Conservation (phyloP, 2,329 filamentous ascomycete genomes). For the Clarireedia sp. region DNA sequence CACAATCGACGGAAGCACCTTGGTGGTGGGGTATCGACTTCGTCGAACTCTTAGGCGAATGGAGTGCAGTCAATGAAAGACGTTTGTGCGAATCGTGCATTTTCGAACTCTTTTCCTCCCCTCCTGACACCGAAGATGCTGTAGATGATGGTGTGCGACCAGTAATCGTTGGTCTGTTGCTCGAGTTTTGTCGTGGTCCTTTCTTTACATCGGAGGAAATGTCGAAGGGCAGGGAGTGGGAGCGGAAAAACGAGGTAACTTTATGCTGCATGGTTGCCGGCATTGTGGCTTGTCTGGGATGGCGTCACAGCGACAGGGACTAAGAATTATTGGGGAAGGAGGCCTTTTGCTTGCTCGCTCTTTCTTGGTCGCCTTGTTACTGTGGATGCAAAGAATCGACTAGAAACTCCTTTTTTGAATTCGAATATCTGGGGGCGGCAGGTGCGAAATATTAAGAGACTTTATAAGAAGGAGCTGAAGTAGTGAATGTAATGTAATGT, state of each 20-base stretch:
- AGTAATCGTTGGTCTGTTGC: not conserved
- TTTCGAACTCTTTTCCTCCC: slow-evolving; percentile 8
- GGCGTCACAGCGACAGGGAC: not conserved
- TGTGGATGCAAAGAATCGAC: too few relatives aligned
- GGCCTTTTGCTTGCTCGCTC: too few relatives aligned
- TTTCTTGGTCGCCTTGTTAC: too few relatives aligned
- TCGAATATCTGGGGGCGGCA: too few relatives aligned
- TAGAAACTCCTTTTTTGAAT: too few relatives aligned
- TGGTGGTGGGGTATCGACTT: slow-evolving; percentile 20
- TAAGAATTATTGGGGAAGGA: not conserved
- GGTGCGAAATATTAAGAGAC: too few relatives aligned
- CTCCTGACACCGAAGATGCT: slow-evolving; percentile 7
- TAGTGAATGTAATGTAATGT: too few relatives aligned
- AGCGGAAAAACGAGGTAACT: slow-evolving; percentile 8
- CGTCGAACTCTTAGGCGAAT: slow-evolving; percentile 21
- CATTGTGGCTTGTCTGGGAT: slow-evolving; percentile 1
- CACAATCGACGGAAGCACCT: slow-evolving; percentile 30
- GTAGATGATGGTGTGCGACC: slow-evolving; percentile 12
- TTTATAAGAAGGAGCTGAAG: too few relatives aligned
- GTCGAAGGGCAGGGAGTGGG: slow-evolving; percentile 2
- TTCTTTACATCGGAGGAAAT: slow-evolving; percentile 3
- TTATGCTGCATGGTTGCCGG: slow-evolving; percentile 8
- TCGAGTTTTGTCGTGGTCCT: not conserved
- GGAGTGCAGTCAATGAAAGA: slow-evolving; percentile 20
- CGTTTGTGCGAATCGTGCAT: slow-evolving; percentile 25